Evolutionary conservation across 1,284 basidiomycete genomes (phyloP), one percentile per base, ranked within the genome.

Genomic region (Fomitopsis schrenkii): DNA sequence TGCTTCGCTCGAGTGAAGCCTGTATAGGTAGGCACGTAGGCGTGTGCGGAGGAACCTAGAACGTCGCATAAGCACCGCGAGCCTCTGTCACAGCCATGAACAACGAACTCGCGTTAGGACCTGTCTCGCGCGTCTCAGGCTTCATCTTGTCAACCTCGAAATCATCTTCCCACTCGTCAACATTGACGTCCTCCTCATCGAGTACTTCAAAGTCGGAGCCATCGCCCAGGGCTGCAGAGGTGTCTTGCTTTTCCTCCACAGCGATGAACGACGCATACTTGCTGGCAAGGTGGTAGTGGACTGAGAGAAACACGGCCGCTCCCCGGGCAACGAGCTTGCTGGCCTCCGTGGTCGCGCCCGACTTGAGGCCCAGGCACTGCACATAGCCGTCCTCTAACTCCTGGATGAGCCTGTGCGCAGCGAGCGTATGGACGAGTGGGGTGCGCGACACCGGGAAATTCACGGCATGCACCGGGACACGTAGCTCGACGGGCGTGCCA

Each of bases 231-330:
- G 10, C 28, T 4, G 44, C 19, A 33, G 36, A 30, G 8, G 5
- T 19, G 12, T 33, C 38, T 3, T 54, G 35, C 28, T 54, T 50
- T 38, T 46, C 9, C 57, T 82, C 79, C 3, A 83, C 73, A 2
- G 83, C 86, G 33, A 88, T 72, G 62, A 88, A 87, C 0, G 83
- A 84, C 0, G 84, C 86, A 63, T 81, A 72, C 55, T 70, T 68
- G 69, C 80, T 86, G 0, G 75, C 78, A 36, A 88, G 75, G 62
- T 82, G 79, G 66, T 86, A 86, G 22, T 69, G 71, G 60, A 77
- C 72, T 2, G 83, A 85, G 3, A 87, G 73, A 15, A 76, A 71
- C 28, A 84, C 65, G 45, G 85, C 80, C 0, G 76, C 75, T 5
- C 79, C 78, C 66, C 74, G 82, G 19, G 72, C 73, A 30, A 77